A percentile compares a stretch with the other conserved stretches of the same genome.
Conservation (phyloP, 2,329 filamentous ascomycete genomes). For the Penicillium decumbens region DNA sequence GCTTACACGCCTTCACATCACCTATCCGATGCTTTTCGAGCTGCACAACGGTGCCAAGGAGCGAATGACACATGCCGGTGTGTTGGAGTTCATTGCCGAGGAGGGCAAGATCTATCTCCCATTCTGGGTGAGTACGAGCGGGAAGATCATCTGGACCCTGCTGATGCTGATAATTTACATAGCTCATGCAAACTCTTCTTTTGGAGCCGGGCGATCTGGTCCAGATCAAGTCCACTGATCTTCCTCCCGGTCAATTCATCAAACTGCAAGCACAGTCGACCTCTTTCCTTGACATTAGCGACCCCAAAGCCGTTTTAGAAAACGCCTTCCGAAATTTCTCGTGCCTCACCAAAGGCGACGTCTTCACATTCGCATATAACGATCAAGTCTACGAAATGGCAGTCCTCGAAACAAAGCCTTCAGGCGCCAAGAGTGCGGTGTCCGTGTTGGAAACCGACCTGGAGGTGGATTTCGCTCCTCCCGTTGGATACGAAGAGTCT, state of each 20-base stretch:
- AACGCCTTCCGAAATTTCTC: slow-evolving; percentile 95
- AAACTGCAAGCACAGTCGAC: slow-evolving; percentile 94
- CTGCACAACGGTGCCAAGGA: slow-evolving; percentile 80
- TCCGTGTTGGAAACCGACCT: slow-evolving; percentile 96
- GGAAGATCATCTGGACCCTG: background rate
- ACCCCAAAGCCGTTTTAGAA: slow-evolving; percentile 94
- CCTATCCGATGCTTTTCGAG: slow-evolving; percentile 96
- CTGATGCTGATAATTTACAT: slow-evolving; percentile 8
- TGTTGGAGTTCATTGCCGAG: slow-evolving; percentile 94
- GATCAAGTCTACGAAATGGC: slow-evolving; percentile 89
- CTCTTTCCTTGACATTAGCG: slow-evolving; percentile 92
- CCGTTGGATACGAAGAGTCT: slow-evolving; percentile 90
- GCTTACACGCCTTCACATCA: slow-evolving; percentile 89
- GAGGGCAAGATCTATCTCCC: slow-evolving; percentile 95
- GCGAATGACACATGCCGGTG: slow-evolving; percentile 83
- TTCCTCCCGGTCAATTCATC: slow-evolving; percentile 85
- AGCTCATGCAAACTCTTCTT: slow-evolving; percentile 90
- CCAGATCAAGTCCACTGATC: slow-evolving; percentile 89
- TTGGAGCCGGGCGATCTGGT: slow-evolving; percentile 92
- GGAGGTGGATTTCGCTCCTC: slow-evolving; percentile 90
- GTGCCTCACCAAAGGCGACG: slow-evolving; percentile 83
- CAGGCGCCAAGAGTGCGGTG: slow-evolving; percentile 73
- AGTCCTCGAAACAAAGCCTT: slow-evolving; percentile 87
- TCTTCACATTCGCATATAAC: slow-evolving; percentile 97
- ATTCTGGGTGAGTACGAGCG: slow-evolving; percentile 65